phyloP scores from a whole-genome alignment of 2,329 filamentous ascomycete genomes.

The Fusarium heterosporum region DNA sequence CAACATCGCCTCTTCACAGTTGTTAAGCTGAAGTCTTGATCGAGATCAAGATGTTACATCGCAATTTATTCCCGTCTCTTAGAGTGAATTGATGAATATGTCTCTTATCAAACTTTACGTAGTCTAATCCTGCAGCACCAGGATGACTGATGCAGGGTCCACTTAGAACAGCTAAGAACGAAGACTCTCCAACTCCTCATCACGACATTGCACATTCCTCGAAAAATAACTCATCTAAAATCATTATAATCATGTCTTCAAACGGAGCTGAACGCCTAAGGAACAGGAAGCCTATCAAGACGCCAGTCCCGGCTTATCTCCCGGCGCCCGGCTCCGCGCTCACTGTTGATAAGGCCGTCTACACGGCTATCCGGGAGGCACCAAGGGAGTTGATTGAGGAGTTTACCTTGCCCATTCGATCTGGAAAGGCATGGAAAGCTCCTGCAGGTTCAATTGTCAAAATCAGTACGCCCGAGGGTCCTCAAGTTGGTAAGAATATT shows the following conservation, averaged over 20 bases:
- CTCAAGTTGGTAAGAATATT: constrained; percentile 71
- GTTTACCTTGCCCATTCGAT: constrained; percentile 78
- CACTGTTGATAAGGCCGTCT: constrained; percentile 60
- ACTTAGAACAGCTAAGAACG: constrained; percentile 18
- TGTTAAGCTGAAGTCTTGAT: background rate
- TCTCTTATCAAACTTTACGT: background rate
- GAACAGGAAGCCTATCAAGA: constrained; percentile 59
- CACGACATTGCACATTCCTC: background rate
- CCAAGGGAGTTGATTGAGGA: constrained; percentile 58
- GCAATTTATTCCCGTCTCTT: background rate
- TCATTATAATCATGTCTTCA: constrained; percentile 34
- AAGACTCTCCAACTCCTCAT: constrained; percentile 15
- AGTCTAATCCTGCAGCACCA: background rate
- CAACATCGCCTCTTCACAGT: background rate
- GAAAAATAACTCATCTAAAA: background rate
- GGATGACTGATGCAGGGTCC: constrained; percentile 10
- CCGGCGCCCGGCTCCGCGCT: constrained; percentile 57
- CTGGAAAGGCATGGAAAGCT: constrained; percentile 78
- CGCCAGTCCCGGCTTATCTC: constrained; percentile 63
- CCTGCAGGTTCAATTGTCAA: constrained; percentile 75
- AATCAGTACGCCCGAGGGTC: constrained; percentile 79
- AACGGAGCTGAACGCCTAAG: constrained; percentile 54
- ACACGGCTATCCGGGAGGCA: constrained; percentile 70
- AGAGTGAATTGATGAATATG: background rate
- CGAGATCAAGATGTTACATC: background rate